A percentile compares a stretch with the other conserved stretches of the same genome.
Conservation (phyloP, 2,329 filamentous ascomycete genomes). For the Rutstroemia sydowiana region DNA sequence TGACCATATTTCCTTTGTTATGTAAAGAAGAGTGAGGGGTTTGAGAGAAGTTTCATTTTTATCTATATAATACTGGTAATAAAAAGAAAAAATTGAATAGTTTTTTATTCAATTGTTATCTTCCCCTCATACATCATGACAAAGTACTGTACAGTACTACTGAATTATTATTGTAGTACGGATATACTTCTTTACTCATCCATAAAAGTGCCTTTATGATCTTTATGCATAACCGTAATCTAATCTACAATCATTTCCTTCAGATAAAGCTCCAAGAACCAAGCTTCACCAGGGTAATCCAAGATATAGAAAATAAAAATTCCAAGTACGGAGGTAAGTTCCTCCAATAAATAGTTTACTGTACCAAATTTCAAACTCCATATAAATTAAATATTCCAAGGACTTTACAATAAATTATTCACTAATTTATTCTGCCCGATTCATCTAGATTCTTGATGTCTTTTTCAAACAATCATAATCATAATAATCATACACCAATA, state of each 20-base stretch:
- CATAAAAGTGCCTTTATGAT: background rate
- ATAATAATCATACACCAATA: too few relatives aligned
- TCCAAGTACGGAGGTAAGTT: background rate
- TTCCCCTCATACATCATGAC: too few relatives aligned
- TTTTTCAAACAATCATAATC: conserved; percentile 4
- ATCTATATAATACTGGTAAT: too few relatives aligned
- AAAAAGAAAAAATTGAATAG: too few relatives aligned
- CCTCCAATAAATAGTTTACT: too few relatives aligned
- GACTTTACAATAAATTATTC: background rate
- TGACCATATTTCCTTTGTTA: too few relatives aligned
- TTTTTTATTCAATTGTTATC: too few relatives aligned
- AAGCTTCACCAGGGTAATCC: background rate
- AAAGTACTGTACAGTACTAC: too few relatives aligned
- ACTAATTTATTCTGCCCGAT: background rate
- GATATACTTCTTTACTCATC: too few relatives aligned
- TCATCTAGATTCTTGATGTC: conserved; percentile 15
- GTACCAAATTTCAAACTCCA: background rate
- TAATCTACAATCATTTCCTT: conserved; percentile 2
- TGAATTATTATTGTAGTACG: too few relatives aligned
- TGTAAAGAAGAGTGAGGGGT: too few relatives aligned
- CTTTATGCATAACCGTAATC: background rate
- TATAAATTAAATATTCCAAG: background rate
- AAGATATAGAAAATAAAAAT: background rate
- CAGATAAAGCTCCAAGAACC: conserved; percentile 8
- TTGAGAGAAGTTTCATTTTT: too few relatives aligned